phyloP scores from a whole-genome alignment of 345 rosid species.

The Noccaea bulbosa region DNA sequence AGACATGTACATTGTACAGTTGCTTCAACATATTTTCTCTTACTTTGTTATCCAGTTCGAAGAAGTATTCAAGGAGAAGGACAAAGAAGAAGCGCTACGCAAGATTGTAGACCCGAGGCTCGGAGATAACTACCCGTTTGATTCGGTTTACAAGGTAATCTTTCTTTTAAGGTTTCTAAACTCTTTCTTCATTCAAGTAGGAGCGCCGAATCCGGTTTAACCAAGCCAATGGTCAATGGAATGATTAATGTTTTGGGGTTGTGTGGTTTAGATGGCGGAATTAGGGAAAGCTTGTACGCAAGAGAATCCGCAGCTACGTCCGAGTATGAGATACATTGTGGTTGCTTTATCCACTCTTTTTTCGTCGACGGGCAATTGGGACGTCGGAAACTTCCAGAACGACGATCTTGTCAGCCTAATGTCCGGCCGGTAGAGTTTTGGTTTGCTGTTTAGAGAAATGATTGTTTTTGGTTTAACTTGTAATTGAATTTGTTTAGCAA shows the following conservation, averaged over 20 bases:
- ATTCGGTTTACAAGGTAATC: conserved; percentile 72
- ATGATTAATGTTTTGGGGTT: conserved; percentile 10
- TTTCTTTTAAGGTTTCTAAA: too few relatives aligned
- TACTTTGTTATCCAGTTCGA: conserved; percentile 58
- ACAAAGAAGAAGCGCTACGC: conserved; percentile 60
- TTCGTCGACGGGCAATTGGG: conserved; percentile 85
- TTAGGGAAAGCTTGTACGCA: conserved; percentile 88
- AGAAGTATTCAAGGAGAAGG: conserved; percentile 62
- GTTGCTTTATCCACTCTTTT: conserved; percentile 87
- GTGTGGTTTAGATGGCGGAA: conserved; percentile 74
- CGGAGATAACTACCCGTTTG: conserved; percentile 70
- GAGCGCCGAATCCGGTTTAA: too few relatives aligned
- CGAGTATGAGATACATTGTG: conserved; percentile 88
- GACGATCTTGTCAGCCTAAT: conserved; percentile 71
- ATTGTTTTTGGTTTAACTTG: conserved; percentile 6
- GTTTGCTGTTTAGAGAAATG: conserved; percentile 16
- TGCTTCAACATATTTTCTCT: conserved; percentile 10
- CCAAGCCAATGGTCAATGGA: background rate
- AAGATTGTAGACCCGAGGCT: conserved; percentile 77
- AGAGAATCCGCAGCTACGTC: conserved; percentile 77
- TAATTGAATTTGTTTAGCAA: background rate
- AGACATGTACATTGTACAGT: background rate
- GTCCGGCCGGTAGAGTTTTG: conserved; percentile 68
- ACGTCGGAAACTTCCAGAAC: conserved; percentile 68
- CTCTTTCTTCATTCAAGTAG: too few relatives aligned